Conservation (phyloP, 345 rosid species). For the Crucihimalaya himalaica region DNA sequence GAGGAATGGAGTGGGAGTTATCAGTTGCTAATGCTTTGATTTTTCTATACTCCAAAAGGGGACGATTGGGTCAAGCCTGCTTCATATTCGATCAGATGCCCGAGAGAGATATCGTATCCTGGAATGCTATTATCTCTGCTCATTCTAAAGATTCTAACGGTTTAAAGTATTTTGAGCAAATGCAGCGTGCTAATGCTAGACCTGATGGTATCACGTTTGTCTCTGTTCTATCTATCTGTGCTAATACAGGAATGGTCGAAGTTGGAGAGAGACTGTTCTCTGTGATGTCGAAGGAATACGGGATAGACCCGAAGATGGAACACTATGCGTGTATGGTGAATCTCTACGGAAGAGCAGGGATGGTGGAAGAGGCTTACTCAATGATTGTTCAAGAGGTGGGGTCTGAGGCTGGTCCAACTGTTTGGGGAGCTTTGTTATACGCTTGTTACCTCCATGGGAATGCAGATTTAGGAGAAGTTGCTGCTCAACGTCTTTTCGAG, state of each 20-base stretch:
- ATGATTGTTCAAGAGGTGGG: slow-evolving; percentile 59
- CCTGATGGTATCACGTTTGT: slow-evolving; percentile 85
- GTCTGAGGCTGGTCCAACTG: slow-evolving; percentile 74
- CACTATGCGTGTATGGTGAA: slow-evolving; percentile 88
- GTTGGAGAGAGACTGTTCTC: slow-evolving; percentile 67
- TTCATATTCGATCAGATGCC: slow-evolving; percentile 69
- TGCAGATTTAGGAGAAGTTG: slow-evolving; percentile 65
- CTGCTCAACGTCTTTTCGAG: slow-evolving; percentile 71
- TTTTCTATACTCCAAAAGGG: slow-evolving; percentile 51
- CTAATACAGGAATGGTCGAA: slow-evolving; percentile 60
- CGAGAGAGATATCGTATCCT: slow-evolving; percentile 65
- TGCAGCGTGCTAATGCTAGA: slow-evolving; percentile 49
- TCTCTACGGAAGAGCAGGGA: slow-evolving; percentile 76
- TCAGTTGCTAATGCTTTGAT: slow-evolving; percentile 72
- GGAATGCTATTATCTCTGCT: slow-evolving; percentile 85
- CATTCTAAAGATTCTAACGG: slow-evolving; percentile 53
- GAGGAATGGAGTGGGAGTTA: slow-evolving; percentile 59
- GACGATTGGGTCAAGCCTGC: slow-evolving; percentile 49
- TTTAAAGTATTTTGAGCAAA: slow-evolving; percentile 55
- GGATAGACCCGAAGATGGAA: slow-evolving; percentile 56
- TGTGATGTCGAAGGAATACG: slow-evolving; percentile 52
- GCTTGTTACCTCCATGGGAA: slow-evolving; percentile 67
- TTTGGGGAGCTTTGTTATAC: slow-evolving; percentile 87
- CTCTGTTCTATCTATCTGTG: slow-evolving; percentile 69
- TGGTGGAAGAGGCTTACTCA: slow-evolving; percentile 60